Base-by-base conservation (phyloP, 768 basidiomycete genomes). In the Asterophora parasitica region DNA sequence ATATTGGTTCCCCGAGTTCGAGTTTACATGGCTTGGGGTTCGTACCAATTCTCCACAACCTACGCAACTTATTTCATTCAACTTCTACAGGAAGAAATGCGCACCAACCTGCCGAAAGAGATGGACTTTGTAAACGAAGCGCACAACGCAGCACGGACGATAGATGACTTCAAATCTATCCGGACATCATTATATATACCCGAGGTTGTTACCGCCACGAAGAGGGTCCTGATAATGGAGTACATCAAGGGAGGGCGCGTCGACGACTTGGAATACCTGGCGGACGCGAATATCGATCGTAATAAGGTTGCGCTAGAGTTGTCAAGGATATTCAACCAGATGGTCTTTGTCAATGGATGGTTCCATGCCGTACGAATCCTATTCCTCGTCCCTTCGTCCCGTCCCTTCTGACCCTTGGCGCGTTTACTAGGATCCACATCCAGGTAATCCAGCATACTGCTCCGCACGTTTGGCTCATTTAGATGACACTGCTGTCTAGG, bases 271-370 rank as follows among this genome's bases (percentile, higher is more conserved):
- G 73, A 73, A 31, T 99, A 91, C 62, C 76, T 99, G 11, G 84
- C 86, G 17, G 71, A 81, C 31, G 74, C 88, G 51, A 75, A 79
- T 37, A 97, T 99, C 52, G 92, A 99, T 65, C 76, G 95, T 44
- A 99, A 98, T 61, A 86, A 85, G 62, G 94, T 99, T 36, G 84
- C 92, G 1, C 70, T 95, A 45, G 93, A 98, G 65, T 74, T 99
- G 16, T 82, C 87, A 3, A 71, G 86, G 54, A 95, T 99, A 59
- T 97, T 97, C 61, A 87, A 81, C 42, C 84, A 82, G 60, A 97
- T 98, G 96, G 91, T 98, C 9, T 95, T 97, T 60, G 63, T 96
- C 35, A 90, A 95, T 62, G 94, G 94, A 13, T 92, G 85, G 81
- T 88, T 88, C 63, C 85, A 86, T 68, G 85, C 82, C 33, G 87